These are phyloP conservation scores for Sextonia rubra DNA, from an alignment of 164 flowering plant genomes.

Conservation along the genomic window DNA sequence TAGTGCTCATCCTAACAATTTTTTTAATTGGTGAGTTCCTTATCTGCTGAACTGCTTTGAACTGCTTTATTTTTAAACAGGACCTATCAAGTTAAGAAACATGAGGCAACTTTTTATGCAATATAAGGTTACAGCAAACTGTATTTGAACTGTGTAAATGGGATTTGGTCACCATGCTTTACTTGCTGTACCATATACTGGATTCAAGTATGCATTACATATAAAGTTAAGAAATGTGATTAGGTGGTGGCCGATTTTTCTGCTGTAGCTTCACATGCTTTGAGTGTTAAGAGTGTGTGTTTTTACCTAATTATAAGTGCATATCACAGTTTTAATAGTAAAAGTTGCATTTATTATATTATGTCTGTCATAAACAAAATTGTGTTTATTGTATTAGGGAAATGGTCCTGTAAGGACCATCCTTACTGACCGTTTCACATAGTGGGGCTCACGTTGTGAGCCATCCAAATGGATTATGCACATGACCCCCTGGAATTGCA, in stretches of 20 bases:
- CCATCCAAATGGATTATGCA: too few relatives aligned
- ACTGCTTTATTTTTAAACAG: neutral
- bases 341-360: too few relatives aligned
- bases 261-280: neutral
- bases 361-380: too few relatives aligned
- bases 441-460: too few relatives aligned
- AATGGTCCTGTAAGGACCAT: too few relatives aligned
- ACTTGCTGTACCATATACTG: neutral
- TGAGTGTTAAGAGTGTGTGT: neutral
- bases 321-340: too few relatives aligned
- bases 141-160: neutral
- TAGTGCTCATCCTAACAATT: slow-evolving; percentile 53
- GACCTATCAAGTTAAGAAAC: neutral
- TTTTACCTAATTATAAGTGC: too few relatives aligned
- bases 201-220: neutral
- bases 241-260: neutral
- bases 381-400: too few relatives aligned
- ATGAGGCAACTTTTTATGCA: neutral
- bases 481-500: too few relatives aligned
- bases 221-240: neutral
- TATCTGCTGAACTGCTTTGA: neutral
- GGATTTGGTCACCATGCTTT: neutral
- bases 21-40: slow-evolving; percentile 55
- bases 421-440: too few relatives aligned
- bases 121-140: neutral